phyloP scores from a whole-genome alignment of 129 eudicot species.

The Helianthus tuberosus region DNA sequence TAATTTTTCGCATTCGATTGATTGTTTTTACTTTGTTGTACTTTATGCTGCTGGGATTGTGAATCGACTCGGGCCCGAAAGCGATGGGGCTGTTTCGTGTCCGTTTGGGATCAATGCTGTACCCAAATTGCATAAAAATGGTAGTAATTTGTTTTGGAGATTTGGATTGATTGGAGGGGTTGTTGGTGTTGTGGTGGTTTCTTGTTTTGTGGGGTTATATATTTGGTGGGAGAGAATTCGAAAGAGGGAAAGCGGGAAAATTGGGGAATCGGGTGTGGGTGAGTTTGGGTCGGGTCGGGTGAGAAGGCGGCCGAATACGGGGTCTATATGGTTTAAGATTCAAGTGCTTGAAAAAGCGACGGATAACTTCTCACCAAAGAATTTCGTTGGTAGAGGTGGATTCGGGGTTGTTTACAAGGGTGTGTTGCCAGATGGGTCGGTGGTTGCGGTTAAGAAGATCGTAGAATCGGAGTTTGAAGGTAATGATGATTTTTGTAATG shows the following conservation, averaged over 20 bases:
- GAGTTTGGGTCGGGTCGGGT: conserved; percentile 56
- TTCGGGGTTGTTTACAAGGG: conserved; percentile 81
- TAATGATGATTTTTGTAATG: conserved; percentile 71
- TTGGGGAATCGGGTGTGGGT: conserved; percentile 35
- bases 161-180: conserved; percentile 69
- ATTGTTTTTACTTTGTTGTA: conserved; percentile 70
- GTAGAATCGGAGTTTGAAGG: conserved; percentile 64
- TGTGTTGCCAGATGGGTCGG: conserved; percentile 54
- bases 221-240: conserved; percentile 61
- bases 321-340: conserved; percentile 71
- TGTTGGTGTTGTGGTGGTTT: conserved; percentile 43
- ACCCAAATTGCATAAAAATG: conserved; percentile 26
- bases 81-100: conserved; percentile 57
- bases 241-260: conserved; percentile 37
- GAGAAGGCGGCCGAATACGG: conserved; percentile 65
- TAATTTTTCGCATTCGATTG: conserved; percentile 58
- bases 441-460: conserved; percentile 73
- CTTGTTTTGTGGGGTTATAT: conserved; percentile 52
- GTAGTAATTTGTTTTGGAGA: conserved; percentile 18
- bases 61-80: conserved; percentile 67
- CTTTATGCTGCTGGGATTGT: conserved; percentile 87
- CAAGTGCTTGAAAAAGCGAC: conserved; percentile 80
- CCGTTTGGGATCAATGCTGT: conserved; percentile 43
- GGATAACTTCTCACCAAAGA: conserved; percentile 58
- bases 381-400: conserved; percentile 82